A percentile compares a stretch with the other conserved stretches of the same genome.
Evolutionary conservation across 495 filamentous ascomycete species (phyloP).

Genomic region (Penicillium pulvis): DNA sequence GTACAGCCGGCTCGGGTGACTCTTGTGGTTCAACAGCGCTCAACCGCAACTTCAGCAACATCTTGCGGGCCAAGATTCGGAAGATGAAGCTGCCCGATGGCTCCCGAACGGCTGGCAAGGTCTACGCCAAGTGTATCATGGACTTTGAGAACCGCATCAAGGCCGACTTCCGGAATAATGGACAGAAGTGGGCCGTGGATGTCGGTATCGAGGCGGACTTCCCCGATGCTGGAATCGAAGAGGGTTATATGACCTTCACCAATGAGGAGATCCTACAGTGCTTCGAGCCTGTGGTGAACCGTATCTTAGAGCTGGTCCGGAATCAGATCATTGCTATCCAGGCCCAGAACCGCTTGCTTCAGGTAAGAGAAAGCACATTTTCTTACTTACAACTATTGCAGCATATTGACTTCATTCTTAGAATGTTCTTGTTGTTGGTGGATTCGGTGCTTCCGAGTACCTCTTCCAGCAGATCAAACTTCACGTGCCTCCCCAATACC

Average conservation of each 20-base stretch:
- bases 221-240: slow-evolving; percentile 77
- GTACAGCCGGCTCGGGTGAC: slow-evolving; percentile 76
- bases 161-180: slow-evolving; percentile 80
- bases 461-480: slow-evolving; percentile 83
- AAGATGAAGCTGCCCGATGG: slow-evolving; percentile 85
- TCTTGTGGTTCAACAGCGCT: slow-evolving; percentile 77
- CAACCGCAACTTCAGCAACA: slow-evolving; percentile 82
- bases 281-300: slow-evolving; percentile 78
- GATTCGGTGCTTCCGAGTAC: slow-evolving; percentile 80
- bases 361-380: slow-evolving; percentile 53
- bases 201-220: slow-evolving; percentile 79
- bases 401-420: slow-evolving; percentile 29
- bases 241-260: slow-evolving; percentile 82
- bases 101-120: slow-evolving; percentile 72
- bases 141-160: slow-evolving; percentile 85
- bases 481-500: slow-evolving; percentile 76
- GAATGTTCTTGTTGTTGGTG: slow-evolving; percentile 79
- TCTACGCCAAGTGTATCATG: slow-evolving; percentile 84
- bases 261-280: slow-evolving; percentile 82
- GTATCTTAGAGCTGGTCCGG: slow-evolving; percentile 73
- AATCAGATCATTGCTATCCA: slow-evolving; percentile 84
- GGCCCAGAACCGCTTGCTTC: slow-evolving; percentile 69
- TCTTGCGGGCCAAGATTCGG: slow-evolving; percentile 75
- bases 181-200: slow-evolving; percentile 83
- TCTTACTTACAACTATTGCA: neutral